These are phyloP conservation scores for Hypocrella siamensis DNA, from an alignment of 2,329 filamentous ascomycete genomes.

Conservation along the genomic window DNA sequence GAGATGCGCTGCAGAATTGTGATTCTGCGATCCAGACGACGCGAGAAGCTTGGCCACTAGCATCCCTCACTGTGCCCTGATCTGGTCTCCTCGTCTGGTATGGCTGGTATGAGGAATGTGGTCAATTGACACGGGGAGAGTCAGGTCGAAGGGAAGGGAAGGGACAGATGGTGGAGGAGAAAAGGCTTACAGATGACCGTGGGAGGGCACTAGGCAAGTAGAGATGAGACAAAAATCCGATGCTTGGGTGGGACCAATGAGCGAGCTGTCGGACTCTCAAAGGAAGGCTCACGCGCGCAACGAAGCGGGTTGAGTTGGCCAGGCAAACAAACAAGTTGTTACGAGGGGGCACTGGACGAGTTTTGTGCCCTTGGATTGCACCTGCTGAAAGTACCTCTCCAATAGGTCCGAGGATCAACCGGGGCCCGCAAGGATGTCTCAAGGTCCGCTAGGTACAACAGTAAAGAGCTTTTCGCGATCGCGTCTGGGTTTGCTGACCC, in stretches of 20 bases:
- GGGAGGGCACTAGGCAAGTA: conserved; percentile 22
- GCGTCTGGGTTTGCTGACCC: no score
- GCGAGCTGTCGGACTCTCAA: conserved; percentile 31
- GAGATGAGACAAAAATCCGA: conserved; percentile 30
- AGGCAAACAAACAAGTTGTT: no score
- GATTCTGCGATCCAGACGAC: conserved; percentile 8
- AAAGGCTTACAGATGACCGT: conserved; percentile 34
- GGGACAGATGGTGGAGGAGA: conserved; percentile 7
- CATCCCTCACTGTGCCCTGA: conserved; percentile 4
- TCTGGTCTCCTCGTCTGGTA: conserved; percentile 6
- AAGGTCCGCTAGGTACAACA: no score
- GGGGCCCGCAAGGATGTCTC: no score
- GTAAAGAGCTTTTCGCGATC: no score
- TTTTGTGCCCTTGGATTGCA: no score
- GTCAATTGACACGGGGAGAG: conserved; percentile 9
- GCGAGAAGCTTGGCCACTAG: conserved; percentile 7
- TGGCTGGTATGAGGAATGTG: conserved; percentile 12
- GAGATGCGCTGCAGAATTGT: conserved; percentile 5
- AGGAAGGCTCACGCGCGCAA: no score
- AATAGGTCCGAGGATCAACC: no score
- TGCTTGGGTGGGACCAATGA: conserved; percentile 42
- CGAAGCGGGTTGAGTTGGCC: no score
- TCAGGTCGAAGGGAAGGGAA: conserved; percentile 1
- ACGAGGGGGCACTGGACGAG: no score
- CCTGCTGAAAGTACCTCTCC: no score